Evolutionary conservation across 768 basidiomycete species (phyloP).

Genomic region (Postia placenta): DNA sequence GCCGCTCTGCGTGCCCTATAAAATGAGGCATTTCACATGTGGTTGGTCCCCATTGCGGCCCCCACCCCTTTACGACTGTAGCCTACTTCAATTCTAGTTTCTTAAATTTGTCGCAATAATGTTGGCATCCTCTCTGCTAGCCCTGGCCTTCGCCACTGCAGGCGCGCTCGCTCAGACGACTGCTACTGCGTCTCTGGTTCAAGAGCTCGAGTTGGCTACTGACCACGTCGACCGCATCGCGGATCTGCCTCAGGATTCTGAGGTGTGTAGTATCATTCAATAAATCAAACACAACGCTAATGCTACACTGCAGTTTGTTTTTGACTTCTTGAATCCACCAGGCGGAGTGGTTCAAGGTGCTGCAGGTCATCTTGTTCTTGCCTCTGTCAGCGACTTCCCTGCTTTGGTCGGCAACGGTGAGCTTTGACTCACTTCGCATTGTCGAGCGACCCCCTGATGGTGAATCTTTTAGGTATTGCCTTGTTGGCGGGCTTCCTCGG

Average conservation of each 20-base stretch:
- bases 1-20: not conserved
- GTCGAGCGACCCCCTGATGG: too few species aligned
- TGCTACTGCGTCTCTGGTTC: conserved; percentile 9
- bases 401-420: conserved; percentile 22
- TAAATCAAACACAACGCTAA: not conserved
- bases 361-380: conserved; percentile 19
- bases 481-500: conserved; percentile 23
- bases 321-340: conserved; percentile 23
- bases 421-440: not conserved
- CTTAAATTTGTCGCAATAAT: conserved; percentile 8
- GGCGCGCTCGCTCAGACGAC: conserved; percentile 10
- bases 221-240: conserved; percentile 18
- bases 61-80: not conserved
- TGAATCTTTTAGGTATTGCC: conserved; percentile 13
- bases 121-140: conserved; percentile 12
- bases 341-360: conserved; percentile 13
- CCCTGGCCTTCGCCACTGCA: conserved; percentile 10
- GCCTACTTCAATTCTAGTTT: not conserved
- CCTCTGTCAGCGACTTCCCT: conserved; percentile 23
- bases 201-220: conserved; percentile 16
- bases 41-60: not conserved
- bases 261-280: not conserved
- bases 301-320: conserved; percentile 16
- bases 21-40: not conserved
- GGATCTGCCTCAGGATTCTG: conserved; percentile 14